phyloP scores from a whole-genome alignment of 148 eudicot species.

The Nepenthes gracilis region DNA sequence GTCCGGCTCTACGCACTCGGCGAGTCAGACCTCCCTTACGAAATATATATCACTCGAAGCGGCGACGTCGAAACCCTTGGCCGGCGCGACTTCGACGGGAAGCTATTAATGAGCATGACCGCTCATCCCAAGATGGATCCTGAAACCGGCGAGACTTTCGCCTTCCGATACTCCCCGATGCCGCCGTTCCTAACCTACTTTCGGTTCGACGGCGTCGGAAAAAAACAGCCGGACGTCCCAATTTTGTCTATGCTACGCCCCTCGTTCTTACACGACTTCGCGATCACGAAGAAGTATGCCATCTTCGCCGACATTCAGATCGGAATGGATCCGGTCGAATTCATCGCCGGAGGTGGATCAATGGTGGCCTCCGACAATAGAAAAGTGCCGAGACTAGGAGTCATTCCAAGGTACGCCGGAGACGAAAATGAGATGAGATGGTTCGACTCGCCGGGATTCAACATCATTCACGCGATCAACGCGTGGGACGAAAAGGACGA shows the following conservation, averaged over 20 bases:
- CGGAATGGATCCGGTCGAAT: conserved; percentile 7
- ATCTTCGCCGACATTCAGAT: conserved; percentile 16
- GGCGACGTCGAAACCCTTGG: conserved; percentile 11
- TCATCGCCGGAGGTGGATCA: conserved; percentile 9
- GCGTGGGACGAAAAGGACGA: conserved; percentile 24
- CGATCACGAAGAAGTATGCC: conserved; percentile 15
- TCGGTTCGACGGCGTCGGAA: conserved; percentile 4
- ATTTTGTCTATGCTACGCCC: conserved; percentile 14
- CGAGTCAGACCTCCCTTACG: conserved; percentile 13
- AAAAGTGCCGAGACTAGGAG: conserved; percentile 21
- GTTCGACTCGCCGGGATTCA: conserved; percentile 19
- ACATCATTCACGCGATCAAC: conserved; percentile 18
- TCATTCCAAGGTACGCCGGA: conserved; percentile 12
- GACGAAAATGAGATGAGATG: conserved; percentile 15
- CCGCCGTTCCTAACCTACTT: conserved; percentile 11
- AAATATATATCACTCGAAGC: neutral
- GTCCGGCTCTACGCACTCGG: conserved; percentile 6
- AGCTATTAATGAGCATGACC: conserved; percentile 6
- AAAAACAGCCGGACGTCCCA: conserved; percentile 8
- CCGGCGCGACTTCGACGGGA: conserved; percentile 7
- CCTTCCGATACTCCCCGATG: conserved; percentile 6
- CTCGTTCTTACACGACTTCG: conserved; percentile 19
- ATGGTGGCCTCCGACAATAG: neutral
- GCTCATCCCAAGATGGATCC: conserved; percentile 11
- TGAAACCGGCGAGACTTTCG: conserved; percentile 7